Evolutionary conservation across 768 basidiomycete genomes (phyloP), one percentile per base, ranked within the genome.

Genomic region (Filobasidium wieringae): DNA sequence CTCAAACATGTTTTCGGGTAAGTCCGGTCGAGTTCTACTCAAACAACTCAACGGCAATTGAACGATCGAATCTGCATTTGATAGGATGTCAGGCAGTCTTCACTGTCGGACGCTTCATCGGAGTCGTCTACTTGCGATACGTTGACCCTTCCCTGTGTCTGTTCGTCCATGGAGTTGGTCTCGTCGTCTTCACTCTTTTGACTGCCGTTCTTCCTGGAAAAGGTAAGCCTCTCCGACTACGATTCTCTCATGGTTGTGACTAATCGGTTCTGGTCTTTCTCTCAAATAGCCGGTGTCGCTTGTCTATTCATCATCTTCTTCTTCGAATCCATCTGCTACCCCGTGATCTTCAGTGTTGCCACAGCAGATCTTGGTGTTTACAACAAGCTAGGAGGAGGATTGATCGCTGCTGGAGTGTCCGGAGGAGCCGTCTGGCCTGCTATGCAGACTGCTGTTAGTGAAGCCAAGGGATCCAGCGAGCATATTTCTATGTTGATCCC

Each of bases 261-360:
- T 8, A n/a, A 1, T 6, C 1, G 26, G 14, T 11, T 7, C 7
- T 19, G n/a, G 9, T n/a, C 41, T 7, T 7, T 45, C 9, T 7
- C n/a, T 45, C 27, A n/a, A 37, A 43, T 51, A 37, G 59, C 37
- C 36, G 62, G 64, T 17, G 60, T 67, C 34, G 68, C 65, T 5
- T 64, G 60, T 22, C 55, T 67, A 43, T 67, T 65, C 66, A 39
- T 69, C 47, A 57, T 70, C 59, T 69, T 69, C 66, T 65, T 68
- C 65, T 66, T 60, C 22, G 63, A 64, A 22, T 27, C 45, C 26
- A 31, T 56, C 33, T 62, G 61, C 39, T 64, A 64, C 27, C 63
- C 63, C 0, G 55, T 61, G 45, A 61, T 64, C 45, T 64, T 64
- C 53, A 47, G 51, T 29, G 49, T 64, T 36, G 63, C 63, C 19